phyloP scores from a whole-genome alignment of 371 early-diverging fungal species.

The Phascolomyces articulosus region DNA sequence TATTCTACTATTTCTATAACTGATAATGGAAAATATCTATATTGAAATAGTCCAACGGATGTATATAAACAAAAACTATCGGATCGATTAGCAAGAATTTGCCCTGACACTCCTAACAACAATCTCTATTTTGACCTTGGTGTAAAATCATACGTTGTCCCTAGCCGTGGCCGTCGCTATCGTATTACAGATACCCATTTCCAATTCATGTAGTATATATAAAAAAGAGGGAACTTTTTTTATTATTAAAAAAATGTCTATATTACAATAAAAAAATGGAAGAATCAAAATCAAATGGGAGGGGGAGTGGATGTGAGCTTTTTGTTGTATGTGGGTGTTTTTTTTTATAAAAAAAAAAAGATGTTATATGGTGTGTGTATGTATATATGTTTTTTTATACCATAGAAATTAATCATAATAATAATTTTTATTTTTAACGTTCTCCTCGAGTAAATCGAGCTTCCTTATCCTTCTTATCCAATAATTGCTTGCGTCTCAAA shows the following conservation, averaged over 20 bases:
- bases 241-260: conserved; percentile 1
- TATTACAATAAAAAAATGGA: neutral
- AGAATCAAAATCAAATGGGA: too few relatives aligned
- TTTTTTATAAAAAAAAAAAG: neutral
- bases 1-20: too few relatives aligned
- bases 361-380: neutral
- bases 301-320: too few relatives aligned
- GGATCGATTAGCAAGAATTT: too few relatives aligned
- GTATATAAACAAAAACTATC: too few relatives aligned
- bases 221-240: neutral
- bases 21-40: too few relatives aligned
- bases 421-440: neutral
- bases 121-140: conserved; percentile 6
- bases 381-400: neutral
- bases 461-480: conserved; percentile 9
- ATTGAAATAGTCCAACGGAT: too few relatives aligned
- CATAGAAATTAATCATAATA: too few relatives aligned
- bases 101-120: too few relatives aligned
- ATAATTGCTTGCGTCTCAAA: conserved; percentile 38
- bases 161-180: neutral
- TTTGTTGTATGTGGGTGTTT: too few relatives aligned
- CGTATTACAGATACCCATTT: conserved; percentile 1
- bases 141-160: conserved; percentile 1
- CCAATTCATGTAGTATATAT: neutral
- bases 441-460: neutral